phyloP scores from a whole-genome alignment of 495 filamentous ascomycete species.

The Penicillium silybi region DNA sequence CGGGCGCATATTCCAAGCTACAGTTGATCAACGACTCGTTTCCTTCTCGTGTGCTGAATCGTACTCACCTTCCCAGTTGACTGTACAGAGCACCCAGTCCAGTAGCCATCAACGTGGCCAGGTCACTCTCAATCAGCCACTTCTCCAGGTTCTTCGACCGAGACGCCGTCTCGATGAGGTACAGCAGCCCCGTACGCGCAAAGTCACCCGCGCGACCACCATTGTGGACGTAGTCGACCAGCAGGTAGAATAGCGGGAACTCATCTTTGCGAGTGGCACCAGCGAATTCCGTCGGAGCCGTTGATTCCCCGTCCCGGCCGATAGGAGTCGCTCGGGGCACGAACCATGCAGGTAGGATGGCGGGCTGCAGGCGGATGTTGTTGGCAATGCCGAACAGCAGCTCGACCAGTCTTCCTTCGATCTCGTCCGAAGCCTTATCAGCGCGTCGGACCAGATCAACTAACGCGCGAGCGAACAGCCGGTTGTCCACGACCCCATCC shows the following conservation, averaged over 20 bases:
- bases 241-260: slow-evolving; percentile 90
- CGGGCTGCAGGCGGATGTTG: slow-evolving; percentile 85
- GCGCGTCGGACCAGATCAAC: slow-evolving; percentile 66
- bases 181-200: slow-evolving; percentile 90
- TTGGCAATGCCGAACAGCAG: slow-evolving; percentile 89
- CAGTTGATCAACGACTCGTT: slow-evolving; percentile 8
- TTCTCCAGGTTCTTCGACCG: slow-evolving; percentile 77
- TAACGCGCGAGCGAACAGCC: slow-evolving; percentile 75
- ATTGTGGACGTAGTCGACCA: slow-evolving; percentile 94
- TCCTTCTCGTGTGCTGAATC: neutral
- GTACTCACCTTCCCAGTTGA: slow-evolving; percentile 73
- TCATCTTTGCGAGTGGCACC: slow-evolving; percentile 86
- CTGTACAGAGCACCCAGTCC: slow-evolving; percentile 94
- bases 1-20: slow-evolving; percentile 34
- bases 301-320: slow-evolving; percentile 37
- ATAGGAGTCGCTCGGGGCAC: slow-evolving; percentile 33
- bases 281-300: slow-evolving; percentile 60
- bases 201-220: slow-evolving; percentile 93
- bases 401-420: slow-evolving; percentile 82
- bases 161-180: slow-evolving; percentile 91
- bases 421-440: slow-evolving; percentile 62
- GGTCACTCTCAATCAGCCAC: slow-evolving; percentile 95
- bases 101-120: slow-evolving; percentile 95
- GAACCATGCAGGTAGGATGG: slow-evolving; percentile 87
- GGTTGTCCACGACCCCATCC: slow-evolving; percentile 83